A percentile compares a stretch with the other conserved stretches of the same genome.
phyloP scores from a whole-genome alignment of 1,139 yeast species.

The Kodamaea suecica region DNA sequence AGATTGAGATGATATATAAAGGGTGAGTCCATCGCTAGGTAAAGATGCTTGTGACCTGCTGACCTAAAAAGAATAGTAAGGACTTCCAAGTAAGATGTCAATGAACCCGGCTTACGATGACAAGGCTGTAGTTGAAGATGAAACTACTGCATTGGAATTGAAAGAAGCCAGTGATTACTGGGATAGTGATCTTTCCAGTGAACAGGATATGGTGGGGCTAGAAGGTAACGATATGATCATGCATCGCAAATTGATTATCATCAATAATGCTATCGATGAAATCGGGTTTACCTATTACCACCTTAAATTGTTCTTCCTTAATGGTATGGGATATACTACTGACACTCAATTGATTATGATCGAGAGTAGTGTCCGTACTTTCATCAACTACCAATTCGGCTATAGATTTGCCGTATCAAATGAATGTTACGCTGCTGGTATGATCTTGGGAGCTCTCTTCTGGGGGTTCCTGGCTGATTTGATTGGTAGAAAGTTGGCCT shows the following conservation, averaged over 20 bases:
- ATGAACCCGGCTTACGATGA: no score
- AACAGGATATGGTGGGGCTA: slow-evolving; percentile 18
- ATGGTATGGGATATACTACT: slow-evolving; percentile 63
- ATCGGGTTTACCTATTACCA: slow-evolving; percentile 52
- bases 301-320: slow-evolving; percentile 36
- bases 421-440: slow-evolving; percentile 36
- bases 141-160: no score
- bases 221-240: slow-evolving; percentile 28
- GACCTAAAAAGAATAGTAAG: no score
- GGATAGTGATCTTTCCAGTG: not conserved
- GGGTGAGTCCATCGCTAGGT: no score
- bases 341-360: slow-evolving; percentile 53
- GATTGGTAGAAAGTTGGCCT: slow-evolving; percentile 27
- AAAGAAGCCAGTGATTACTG: not conserved
- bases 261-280: slow-evolving; percentile 49
- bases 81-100: no score
- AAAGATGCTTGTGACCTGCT: no score
- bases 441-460: slow-evolving; percentile 50
- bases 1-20: no score
- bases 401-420: slow-evolving; percentile 28
- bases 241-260: slow-evolving; percentile 31
- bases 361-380: slow-evolving; percentile 35
- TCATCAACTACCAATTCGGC: slow-evolving; percentile 42
- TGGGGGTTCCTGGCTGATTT: slow-evolving; percentile 22
- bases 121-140: no score